Conservation (phyloP, 2,329 filamentous ascomycete genomes). For the Emericellopsis cladophorae region DNA sequence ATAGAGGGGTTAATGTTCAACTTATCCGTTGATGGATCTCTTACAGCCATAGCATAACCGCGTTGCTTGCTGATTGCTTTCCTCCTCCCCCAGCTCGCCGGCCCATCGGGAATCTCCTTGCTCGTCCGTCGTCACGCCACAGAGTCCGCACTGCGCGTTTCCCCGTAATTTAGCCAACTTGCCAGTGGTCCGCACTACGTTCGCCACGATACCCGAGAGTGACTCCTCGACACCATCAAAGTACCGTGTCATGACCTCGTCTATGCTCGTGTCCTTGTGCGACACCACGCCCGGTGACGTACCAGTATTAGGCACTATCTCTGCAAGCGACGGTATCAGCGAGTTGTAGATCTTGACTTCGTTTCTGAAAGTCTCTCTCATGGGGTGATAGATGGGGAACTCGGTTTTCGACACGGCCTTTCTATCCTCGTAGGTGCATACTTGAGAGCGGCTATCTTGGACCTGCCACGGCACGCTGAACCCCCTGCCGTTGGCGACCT, state of each 20-base stretch:
- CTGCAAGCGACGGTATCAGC: conserved; percentile 36
- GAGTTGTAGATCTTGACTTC: conserved; percentile 60
- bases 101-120: conserved; percentile 51
- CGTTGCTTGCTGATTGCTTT: conserved; percentile 11
- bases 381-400: conserved; percentile 56
- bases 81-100: conserved; percentile 42
- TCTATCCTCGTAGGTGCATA: conserved; percentile 15
- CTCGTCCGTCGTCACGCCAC: conserved; percentile 53
- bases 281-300: conserved; percentile 35
- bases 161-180: conserved; percentile 50
- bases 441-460: conserved; percentile 51
- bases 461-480: conserved; percentile 73
- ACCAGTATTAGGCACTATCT: not conserved
- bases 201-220: conserved; percentile 85
- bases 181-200: conserved; percentile 84
- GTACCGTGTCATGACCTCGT: conserved; percentile 80
- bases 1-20: no score
- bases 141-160: conserved; percentile 46
- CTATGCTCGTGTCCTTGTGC: conserved; percentile 73
- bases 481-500: conserved; percentile 84
- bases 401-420: conserved; percentile 8
- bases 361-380: conserved; percentile 73
- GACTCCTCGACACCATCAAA: conserved; percentile 70
- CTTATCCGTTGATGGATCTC: conserved; percentile 43
- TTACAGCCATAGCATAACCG: conserved; percentile 62